Evolutionary conservation across 208 protist species (phyloP), one percentile per base, ranked within the genome.

Genomic region (Giardia muris): DNA sequence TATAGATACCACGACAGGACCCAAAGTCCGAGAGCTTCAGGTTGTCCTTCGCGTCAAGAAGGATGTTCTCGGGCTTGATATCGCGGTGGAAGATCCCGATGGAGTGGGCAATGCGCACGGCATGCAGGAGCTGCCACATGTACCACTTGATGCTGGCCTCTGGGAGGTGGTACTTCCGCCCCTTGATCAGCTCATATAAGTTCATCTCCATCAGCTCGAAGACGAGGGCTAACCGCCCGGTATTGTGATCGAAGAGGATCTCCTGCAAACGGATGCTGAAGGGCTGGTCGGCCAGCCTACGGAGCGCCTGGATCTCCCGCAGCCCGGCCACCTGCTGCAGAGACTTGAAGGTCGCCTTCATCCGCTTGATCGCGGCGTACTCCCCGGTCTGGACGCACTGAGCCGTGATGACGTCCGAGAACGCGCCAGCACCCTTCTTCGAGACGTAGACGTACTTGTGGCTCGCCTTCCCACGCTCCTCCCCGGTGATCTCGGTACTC

Each of bases 21-120:
- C 98, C 98, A 94, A 99, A 98, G 93, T 99, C 98, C n/a, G 97
- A 97, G 76, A 99, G 94, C 94, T 99, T 99, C 39, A 99, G 90
- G 47, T 96, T 92, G 43, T 98, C 97, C 43, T 95, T 92, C 30
- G 93, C 92, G 19, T 90, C 1, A 2, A 96, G 92, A n/a, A 98
- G 95, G 10, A 99, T 94, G 94, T 99, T 99, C 94, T 99, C 98
- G 43, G 98, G 98, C 93, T 99, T 98, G 88, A 98, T 94, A 92
- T 99, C 97, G 22, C 97, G 94, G 92, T 98, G 97, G 44, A 94
- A 87, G 94, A 98, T 98, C 10, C 97, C 97, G 46, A 95, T 93
- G 67, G 97, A 97, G 95, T 99, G 98, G 93, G 98, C 95, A 94
- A 98, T 98, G n/a, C 96, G 95, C 76, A 98, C 96, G 45, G 96